Evolutionary conservation across 2,329 filamentous ascomycete genomes (phyloP), one percentile per base, ranked within the genome.

Genomic region (Westerdykella sp.): DNA sequence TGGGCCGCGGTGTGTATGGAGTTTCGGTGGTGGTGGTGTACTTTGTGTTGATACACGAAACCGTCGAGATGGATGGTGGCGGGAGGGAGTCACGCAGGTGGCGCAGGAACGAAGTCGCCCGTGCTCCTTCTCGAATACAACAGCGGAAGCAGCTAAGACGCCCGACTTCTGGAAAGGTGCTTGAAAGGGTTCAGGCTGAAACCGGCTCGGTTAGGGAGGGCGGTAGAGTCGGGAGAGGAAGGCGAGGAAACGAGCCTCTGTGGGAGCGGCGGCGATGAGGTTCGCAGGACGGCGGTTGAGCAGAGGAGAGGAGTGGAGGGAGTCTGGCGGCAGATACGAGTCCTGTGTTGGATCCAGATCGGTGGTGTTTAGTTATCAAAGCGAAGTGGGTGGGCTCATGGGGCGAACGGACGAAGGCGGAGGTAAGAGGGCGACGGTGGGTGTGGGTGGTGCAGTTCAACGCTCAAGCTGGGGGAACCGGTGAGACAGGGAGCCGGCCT

Each of bases 151-250:
- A 47, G 48, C 25, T 37, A 39, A 15, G 36, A 49, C 46, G 41
- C 50, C 34, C 39, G 37, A 31, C 10, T 15, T 9, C 7, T 35
- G 32, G 16, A 18, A 15, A 9, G n/a, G n/a, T 14, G 13, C 7
- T 13, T 18, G 32, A 13, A 18, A 2, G n/a, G n/a, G 32, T 35
- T 35, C 32, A 18, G 32, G 13, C n/a, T 35, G 32, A 15, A 18
- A 18, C n/a, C 32, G n/a, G 35, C 14, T 7, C 41, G 50, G 54
- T 69, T 72, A 73, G 49, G 71, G 71, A 37, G 71, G 71, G 50
- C 65, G 65, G 56, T 65, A 72, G 40, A 73, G 66, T 46, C 67
- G 64, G 39, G 68, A 65, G 43, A 73, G 65, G 54, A 70, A 72
- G 46, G 67, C 60, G 45, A 71, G 68, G 52, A 69, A 70, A 54